phyloP scores from a whole-genome alignment of 768 basidiomycete genomes.

The Pleurotus platypus region DNA sequence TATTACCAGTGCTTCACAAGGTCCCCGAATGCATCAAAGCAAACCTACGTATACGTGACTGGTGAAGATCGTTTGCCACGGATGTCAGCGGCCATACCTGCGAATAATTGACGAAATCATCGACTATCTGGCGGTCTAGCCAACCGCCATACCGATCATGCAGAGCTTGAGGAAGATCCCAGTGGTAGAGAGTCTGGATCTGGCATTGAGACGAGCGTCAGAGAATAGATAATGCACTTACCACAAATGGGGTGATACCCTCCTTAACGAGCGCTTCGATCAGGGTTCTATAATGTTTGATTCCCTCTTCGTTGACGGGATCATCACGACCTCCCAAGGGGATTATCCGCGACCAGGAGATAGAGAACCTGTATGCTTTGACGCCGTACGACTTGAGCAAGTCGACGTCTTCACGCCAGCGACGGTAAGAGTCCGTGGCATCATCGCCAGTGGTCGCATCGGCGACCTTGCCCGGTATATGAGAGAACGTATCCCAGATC shows the following conservation, averaged over 20 bases:
- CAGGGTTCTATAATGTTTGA: conserved; percentile 61
- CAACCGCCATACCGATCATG: conserved; percentile 75
- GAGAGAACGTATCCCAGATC: conserved; percentile 74
- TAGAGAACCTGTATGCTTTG: conserved; percentile 70
- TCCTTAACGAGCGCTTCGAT: conserved; percentile 60
- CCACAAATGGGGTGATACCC: conserved; percentile 63
- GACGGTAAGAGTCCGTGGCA: conserved; percentile 66
- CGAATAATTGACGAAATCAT: conserved; percentile 64
- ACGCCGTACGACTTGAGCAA: conserved; percentile 62
- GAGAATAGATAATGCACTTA: conserved; percentile 20
- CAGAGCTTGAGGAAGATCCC: conserved; percentile 74
- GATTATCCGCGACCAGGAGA: conserved; percentile 72
- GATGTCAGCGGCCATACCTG: conserved; percentile 24
- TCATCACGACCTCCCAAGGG: conserved; percentile 62
- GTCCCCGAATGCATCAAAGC: conserved; percentile 70
- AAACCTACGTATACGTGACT: conserved; percentile 32
- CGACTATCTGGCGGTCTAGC: conserved; percentile 62
- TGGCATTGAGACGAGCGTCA: too few relatives aligned
- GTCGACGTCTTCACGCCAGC: conserved; percentile 63
- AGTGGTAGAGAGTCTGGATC: conserved; percentile 64
- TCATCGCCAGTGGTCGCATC: conserved; percentile 63
- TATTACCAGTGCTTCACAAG: conserved; percentile 67
- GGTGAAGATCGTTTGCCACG: background rate
- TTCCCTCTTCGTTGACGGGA: conserved; percentile 59
- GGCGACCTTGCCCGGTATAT: conserved; percentile 51